Base-by-base conservation (phyloP, 208 protist species). In the Vickermania spadyakhi region DNA sequence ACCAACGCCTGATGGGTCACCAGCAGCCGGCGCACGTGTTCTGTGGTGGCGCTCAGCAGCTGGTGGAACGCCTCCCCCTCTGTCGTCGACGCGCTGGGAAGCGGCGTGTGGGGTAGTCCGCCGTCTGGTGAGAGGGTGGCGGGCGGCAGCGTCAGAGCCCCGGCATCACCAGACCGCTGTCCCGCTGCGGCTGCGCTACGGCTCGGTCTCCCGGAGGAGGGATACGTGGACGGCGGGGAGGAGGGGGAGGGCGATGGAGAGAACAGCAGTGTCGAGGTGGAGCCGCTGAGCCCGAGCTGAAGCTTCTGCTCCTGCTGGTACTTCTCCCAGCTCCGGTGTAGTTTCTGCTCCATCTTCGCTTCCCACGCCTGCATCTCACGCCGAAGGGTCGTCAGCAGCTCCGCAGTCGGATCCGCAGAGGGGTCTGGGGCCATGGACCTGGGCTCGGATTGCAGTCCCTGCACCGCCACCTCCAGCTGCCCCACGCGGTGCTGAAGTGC, bases 11-110 rank as follows among this genome's bases (percentile, higher is more conserved):
- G 81, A 53, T 93, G 83, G 3, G 79, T 63, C 11, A 63, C 73
- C 31, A 93, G 73, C 26, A 93, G 64, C 2, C 83, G 82, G 2
- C 73, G 78, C 56, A 93, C 70, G 58, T 93, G 83, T 50, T 84
- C 81, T 42, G 83, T 52, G 18, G 79, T 66, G 18, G 82, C 77
- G 57, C 82, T 67, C 65, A 84, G 66, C 23, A 86, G 59, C 23
- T 86, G 73, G 26, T 62, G 45, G n/a, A n/a, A n/a, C n/a, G n/a
- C n/a, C n/a, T n/a, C 21, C 66, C 73, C 22, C 81, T 50, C 45
- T 64, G 62, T 45, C 75, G 72, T n/a, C n/a, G n/a, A n/a, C n/a
- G n/a, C n/a, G n/a, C n/a, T n/a, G n/a, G n/a, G n/a, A n/a, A n/a
- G n/a, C n/a, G n/a, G n/a, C n/a, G n/a, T n/a, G n/a, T n/a, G n/a